These are phyloP conservation scores for Phaseolus lunatus DNA, from an alignment of 306 rosid species.

Conservation along the genomic window DNA sequence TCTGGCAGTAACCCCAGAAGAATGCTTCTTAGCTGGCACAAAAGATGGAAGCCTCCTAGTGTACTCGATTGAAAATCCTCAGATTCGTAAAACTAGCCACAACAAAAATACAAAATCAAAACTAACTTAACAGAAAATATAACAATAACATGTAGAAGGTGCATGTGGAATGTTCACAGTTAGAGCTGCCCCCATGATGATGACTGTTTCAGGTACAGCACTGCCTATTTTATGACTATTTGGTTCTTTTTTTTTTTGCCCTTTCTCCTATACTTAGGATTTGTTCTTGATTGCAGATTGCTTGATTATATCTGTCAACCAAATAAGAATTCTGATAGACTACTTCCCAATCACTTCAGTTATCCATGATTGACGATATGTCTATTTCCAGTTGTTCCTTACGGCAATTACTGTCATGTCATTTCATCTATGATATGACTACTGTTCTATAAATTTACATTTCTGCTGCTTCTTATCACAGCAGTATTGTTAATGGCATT, in stretches of 20 bases:
- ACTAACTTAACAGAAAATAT: conserved; percentile 52
- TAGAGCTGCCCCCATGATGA: conserved; percentile 50
- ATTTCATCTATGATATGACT: conserved; percentile 18
- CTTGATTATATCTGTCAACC: conserved; percentile 1
- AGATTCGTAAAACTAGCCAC: conserved; percentile 64
- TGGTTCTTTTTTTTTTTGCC: background rate
- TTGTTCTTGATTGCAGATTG: conserved; percentile 35
- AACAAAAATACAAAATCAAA: conserved; percentile 65
- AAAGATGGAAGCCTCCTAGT: conserved; percentile 92
- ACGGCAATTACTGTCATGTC: conserved; percentile 12
- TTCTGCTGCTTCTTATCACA: conserved; percentile 5
- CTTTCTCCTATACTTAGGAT: conserved; percentile 31
- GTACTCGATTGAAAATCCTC: conserved; percentile 91
- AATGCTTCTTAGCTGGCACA: conserved; percentile 95
- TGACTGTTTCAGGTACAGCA: conserved; percentile 62
- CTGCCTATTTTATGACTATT: conserved; percentile 36
- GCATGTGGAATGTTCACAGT: conserved; percentile 44
- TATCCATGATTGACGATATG: conserved; percentile 14
- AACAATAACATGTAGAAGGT: conserved; percentile 39
- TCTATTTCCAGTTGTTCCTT: conserved; percentile 23
- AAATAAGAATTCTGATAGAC: background rate
- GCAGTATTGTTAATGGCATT: background rate
- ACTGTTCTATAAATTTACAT: background rate
- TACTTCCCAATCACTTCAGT: conserved; percentile 7
- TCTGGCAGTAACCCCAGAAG: conserved; percentile 85